These are phyloP conservation scores for Pleurotus citrinopileatus DNA, from an alignment of 768 basidiomycete genomes.

Conservation along the genomic window DNA sequence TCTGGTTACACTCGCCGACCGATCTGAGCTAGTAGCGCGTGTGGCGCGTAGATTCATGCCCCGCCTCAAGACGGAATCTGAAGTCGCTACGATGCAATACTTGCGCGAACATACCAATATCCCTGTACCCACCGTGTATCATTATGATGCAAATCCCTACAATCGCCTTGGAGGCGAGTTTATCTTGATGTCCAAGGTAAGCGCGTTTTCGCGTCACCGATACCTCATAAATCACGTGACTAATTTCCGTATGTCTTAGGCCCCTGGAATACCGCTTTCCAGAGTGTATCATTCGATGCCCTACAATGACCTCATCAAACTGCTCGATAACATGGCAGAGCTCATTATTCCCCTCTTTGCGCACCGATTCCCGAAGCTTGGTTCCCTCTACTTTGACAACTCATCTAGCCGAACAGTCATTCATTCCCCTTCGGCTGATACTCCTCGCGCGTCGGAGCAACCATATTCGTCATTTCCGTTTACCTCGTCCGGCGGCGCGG, in stretches of 20 bases:
- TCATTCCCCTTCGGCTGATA: slow-evolving; percentile 34
- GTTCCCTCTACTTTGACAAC: slow-evolving; percentile 66
- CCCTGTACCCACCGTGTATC: slow-evolving; percentile 74
- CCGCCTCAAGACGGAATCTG: slow-evolving; percentile 81
- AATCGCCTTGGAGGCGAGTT: slow-evolving; percentile 85
- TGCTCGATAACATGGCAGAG: slow-evolving; percentile 66
- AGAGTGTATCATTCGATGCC: slow-evolving; percentile 70
- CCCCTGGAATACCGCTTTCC: slow-evolving; percentile 67
- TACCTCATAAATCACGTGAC: slow-evolving; percentile 18
- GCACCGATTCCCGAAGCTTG: slow-evolving; percentile 73
- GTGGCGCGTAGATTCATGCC: slow-evolving; percentile 87
- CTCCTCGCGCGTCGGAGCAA: slow-evolving; percentile 39
- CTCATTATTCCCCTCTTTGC: slow-evolving; percentile 73
- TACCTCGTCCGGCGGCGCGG: slow-evolving; percentile 36
- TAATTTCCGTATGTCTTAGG: slow-evolving; percentile 41
- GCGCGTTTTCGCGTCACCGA: slow-evolving; percentile 15
- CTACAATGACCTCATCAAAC: slow-evolving; percentile 57
- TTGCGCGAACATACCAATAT: slow-evolving; percentile 66
- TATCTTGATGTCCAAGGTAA: slow-evolving; percentile 83
- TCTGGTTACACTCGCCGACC: slow-evolving; percentile 62
- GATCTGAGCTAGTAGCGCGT: slow-evolving; percentile 66
- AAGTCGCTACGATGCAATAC: slow-evolving; percentile 83
- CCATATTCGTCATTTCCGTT: slow-evolving; percentile 44
- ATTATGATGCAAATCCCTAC: slow-evolving; percentile 80
- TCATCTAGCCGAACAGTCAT: slow-evolving; percentile 26